phyloP scores from a whole-genome alignment of 176 grass and related monocot species.

The Carex scoparia region DNA sequence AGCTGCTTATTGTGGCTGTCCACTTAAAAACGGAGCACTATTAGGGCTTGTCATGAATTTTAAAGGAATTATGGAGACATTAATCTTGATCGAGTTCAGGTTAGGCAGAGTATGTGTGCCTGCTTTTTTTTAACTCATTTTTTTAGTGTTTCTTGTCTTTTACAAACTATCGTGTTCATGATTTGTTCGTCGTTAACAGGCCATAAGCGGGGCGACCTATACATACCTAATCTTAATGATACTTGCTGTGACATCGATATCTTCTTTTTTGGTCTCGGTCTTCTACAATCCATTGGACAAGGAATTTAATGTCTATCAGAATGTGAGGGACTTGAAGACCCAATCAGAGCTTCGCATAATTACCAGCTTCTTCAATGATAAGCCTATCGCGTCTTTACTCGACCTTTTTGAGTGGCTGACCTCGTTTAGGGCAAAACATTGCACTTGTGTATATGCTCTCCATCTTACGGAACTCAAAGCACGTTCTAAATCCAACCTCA shows the following conservation, averaged over 20 bases:
- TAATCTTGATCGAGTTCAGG: background rate
- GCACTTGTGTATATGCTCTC: conserved; percentile 26
- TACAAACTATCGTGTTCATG: background rate
- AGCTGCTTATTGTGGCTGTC: background rate
- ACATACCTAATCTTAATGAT: background rate
- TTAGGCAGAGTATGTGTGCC: background rate
- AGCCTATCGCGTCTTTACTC: conserved; percentile 8
- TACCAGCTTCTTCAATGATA: conserved; percentile 25
- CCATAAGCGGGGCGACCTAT: background rate
- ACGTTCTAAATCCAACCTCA: conserved; percentile 21
- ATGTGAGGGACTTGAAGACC: conserved; percentile 18
- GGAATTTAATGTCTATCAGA: background rate
- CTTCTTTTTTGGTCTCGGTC: background rate
- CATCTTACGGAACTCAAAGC: conserved; percentile 29
- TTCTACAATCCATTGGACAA: conserved; percentile 27
- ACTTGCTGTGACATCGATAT: background rate
- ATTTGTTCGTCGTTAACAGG: background rate
- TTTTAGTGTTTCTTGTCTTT: background rate
- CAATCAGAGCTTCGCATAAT: conserved; percentile 20
- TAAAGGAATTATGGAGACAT: conserved; percentile 24
- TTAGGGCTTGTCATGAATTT: conserved; percentile 37
- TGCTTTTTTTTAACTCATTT: background rate
- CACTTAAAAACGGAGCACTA: background rate
- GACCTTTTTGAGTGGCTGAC: too few species aligned
- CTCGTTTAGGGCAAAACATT: too few species aligned